Percentiles rank a stretch among this genome's conserved stretches.
Evolutionary conservation across 306 rosid genomes (phyloP).

Genomic region (Dalbergia cochinchinensis): DNA sequence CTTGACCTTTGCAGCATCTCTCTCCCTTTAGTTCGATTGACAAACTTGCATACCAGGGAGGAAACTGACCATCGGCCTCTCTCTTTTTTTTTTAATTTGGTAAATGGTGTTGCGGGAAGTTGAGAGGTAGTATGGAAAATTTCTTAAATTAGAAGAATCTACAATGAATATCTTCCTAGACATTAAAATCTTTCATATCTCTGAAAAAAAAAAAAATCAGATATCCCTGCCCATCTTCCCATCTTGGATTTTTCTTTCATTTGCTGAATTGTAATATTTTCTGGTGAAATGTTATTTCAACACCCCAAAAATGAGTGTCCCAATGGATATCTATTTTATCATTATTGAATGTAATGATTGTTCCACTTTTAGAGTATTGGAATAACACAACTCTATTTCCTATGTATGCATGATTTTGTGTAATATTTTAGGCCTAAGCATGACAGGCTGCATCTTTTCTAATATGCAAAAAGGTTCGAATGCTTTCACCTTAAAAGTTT

Average conservation of each 20-base stretch:
- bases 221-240: no score
- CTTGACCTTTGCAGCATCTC: constrained; percentile 11
- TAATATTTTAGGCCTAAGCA: not conserved
- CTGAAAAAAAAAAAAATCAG: not conserved
- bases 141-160: no score
- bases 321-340: no score
- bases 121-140: no score
- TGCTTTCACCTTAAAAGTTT: not conserved
- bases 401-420: not conserved
- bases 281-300: not conserved
- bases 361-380: no score
- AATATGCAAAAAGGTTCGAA: constrained; percentile 12
- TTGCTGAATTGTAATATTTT: not conserved
- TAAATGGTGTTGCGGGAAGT: no score
- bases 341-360: no score
- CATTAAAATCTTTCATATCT: constrained; percentile 9
- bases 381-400: no score
- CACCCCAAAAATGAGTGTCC: no score
- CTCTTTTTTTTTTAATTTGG: no score
- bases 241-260: not conserved
- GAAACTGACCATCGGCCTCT: not conserved
- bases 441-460: not conserved
- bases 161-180: constrained; percentile 13
- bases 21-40: constrained; percentile 12
- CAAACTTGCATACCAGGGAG: not conserved